These are phyloP conservation scores for Termitomyces sp. DNA, from an alignment of 768 basidiomycete genomes.

Conservation along the genomic window DNA sequence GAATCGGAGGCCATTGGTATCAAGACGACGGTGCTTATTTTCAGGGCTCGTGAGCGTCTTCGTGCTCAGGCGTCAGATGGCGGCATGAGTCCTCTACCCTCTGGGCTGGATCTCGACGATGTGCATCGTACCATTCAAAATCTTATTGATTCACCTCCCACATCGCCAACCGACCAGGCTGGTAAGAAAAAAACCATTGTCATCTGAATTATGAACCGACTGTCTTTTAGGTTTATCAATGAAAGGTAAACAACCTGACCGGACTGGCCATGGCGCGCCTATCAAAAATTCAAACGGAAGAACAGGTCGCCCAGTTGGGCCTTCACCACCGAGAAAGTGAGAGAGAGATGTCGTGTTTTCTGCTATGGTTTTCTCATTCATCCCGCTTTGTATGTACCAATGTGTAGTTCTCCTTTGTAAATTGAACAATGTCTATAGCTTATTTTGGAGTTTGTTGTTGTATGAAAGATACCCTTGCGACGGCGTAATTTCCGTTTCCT, in stretches of 20 bases:
- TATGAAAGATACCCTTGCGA: background rate
- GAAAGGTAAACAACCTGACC: background rate
- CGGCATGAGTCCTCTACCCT: constrained; percentile 31
- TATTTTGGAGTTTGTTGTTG: too few relatives aligned
- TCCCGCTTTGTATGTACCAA: background rate
- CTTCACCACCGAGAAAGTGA: background rate
- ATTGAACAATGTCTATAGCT: too few relatives aligned
- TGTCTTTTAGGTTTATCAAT: background rate
- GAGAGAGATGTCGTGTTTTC: background rate
- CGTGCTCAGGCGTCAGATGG: constrained; percentile 24
- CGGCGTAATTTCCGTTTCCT: background rate
- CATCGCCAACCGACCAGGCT: constrained; percentile 1
- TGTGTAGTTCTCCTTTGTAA: too few relatives aligned
- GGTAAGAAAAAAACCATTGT: constrained; percentile 1
- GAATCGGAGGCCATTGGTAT: constrained; percentile 56
- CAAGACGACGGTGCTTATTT: constrained; percentile 48
- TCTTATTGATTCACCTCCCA: constrained; percentile 2
- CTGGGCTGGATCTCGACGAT: constrained; percentile 23
- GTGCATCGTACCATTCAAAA: constrained; percentile 28
- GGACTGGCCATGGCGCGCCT: background rate
- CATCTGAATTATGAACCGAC: background rate
- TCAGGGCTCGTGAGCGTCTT: constrained; percentile 46
- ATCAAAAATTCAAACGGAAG: constrained; percentile 11
- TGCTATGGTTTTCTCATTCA: background rate
- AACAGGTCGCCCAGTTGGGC: constrained; percentile 12